phyloP scores from a whole-genome alignment of 257 asterid species.

The Parsonsia alboflavescens region DNA sequence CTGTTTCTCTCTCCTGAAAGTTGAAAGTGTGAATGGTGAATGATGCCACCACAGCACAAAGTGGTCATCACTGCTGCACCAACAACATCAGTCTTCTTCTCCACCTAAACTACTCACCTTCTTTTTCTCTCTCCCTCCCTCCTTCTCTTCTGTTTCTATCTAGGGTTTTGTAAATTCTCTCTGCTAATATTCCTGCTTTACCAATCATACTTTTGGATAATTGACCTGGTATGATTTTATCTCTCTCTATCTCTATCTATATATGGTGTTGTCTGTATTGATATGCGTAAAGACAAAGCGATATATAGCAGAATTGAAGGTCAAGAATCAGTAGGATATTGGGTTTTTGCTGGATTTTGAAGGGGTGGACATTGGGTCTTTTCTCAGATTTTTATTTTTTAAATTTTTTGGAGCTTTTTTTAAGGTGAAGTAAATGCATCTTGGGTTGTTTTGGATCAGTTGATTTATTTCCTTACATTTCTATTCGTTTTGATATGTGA shows the following conservation, averaged over 20 bases:
- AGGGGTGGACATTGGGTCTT: conserved; percentile 13
- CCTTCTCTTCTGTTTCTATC: not conserved
- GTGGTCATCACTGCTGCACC: conserved; percentile 29
- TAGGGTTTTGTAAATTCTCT: conserved; percentile 16
- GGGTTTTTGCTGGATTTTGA: conserved; percentile 14
- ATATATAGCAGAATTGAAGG: not conserved
- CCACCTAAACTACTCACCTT: conserved; percentile 18
- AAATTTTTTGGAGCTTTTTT: not conserved
- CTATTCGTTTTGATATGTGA: conserved; percentile 8
- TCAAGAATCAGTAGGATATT: not conserved
- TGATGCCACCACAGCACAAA: conserved; percentile 35
- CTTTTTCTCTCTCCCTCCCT: not conserved
- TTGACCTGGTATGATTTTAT: conserved; percentile 11
- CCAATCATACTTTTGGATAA: conserved; percentile 2
- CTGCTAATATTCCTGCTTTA: not conserved
- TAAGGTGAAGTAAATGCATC: conserved; percentile 11
- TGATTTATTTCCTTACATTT: conserved; percentile 4
- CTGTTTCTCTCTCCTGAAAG: conserved; percentile 20
- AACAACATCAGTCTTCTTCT: conserved; percentile 29
- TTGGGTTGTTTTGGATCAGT: conserved; percentile 19
- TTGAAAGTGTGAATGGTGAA: conserved; percentile 26
- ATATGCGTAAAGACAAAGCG: not conserved
- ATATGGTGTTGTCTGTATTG: not conserved
- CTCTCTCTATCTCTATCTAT: not conserved
- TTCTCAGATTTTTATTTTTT: not conserved